Evolutionary conservation across 2,329 filamentous ascomycete species (phyloP), one percentile per base, ranked within the genome.

Genomic region (Tolypocladium tundrense): DNA sequence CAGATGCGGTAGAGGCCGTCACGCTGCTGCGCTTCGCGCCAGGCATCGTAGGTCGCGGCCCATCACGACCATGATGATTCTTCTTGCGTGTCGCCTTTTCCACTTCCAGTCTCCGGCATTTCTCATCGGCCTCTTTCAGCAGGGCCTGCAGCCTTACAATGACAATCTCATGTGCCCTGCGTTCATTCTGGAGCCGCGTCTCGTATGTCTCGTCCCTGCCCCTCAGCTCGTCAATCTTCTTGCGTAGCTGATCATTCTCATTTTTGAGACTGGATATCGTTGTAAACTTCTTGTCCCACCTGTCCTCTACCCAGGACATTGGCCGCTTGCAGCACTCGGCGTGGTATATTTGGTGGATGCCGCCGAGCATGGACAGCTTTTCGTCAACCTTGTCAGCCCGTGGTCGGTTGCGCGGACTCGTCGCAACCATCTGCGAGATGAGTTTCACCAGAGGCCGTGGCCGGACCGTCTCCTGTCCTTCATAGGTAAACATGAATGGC

Each of bases 331-430:
- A 79, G 62, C 76, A 79, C 24, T 66, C 63, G 14, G 71, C 70
- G 60, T 79, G 77, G 60, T 79, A 79, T 6, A 77, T 71, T 56
- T 80, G 77, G 43, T 77, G 73, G 31, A 79, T 68, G 7, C 77
- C 77, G 4, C 77, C 77, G 0, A 79, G 68, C 61, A 73, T 74
- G 1, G 72, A 73, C 4, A 79, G 66, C 54, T 75, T 75, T 5
- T 70, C 67, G 53, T 76, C 72, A 19, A 75, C 68, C 50, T 73
- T 69, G 33, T 70, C 67, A 4, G 72, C 74, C 0, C 68, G 61
- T 0, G 69, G 67, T 4, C 75, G 70, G 19, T 61, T 62, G 9
- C 64, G 64, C 0, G 74, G 71, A 9, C 68, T 67, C 0, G 63
- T 48, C 0, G 69, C 66, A 0, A 74, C 60, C 74, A 77, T 75